Evolutionary conservation across 2,329 filamentous ascomycete species (phyloP).

Genomic region (Claviceps cyperi): DNA sequence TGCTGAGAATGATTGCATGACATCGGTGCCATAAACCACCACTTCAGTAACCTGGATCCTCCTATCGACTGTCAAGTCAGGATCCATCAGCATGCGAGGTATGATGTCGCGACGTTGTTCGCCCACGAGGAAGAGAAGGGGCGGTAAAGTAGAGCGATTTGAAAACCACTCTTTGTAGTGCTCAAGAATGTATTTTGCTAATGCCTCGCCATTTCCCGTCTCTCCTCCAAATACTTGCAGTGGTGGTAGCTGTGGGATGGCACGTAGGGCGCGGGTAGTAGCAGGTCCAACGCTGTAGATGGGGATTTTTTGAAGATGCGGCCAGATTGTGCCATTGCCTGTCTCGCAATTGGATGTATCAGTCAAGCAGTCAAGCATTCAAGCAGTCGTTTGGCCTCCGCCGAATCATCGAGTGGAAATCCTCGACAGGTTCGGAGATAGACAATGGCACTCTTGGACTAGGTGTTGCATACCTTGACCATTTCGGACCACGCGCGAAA

Average conservation of each 20-base stretch:
- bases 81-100: conserved; percentile 58
- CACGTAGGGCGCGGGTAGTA: conserved; percentile 58
- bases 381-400: too few relatives aligned
- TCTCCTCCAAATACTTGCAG: conserved; percentile 62
- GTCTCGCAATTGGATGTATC: neutral
- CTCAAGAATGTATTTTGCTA: conserved; percentile 63
- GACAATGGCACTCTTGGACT: neutral
- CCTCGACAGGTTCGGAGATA: neutral
- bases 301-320: conserved; percentile 40
- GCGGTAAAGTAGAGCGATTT: conserved; percentile 32
- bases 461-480: conserved; percentile 22
- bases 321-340: conserved; percentile 14
- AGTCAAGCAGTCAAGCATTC: neutral
- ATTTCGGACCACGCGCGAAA: conserved; percentile 46
- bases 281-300: conserved; percentile 73
- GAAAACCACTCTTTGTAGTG: conserved; percentile 51
- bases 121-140: conserved; percentile 76
- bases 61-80: conserved; percentile 28
- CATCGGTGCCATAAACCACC: conserved; percentile 74
- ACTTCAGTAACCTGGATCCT: conserved; percentile 61
- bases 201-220: conserved; percentile 69
- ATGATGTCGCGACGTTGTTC: conserved; percentile 85
- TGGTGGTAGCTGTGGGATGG: conserved; percentile 32
- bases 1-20: conserved; percentile 62
- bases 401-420: too few relatives aligned